Evolutionary conservation across 1,284 basidiomycete genomes (phyloP), one percentile per base, ranked within the genome.

Genomic region (Cerrena zonata): DNA sequence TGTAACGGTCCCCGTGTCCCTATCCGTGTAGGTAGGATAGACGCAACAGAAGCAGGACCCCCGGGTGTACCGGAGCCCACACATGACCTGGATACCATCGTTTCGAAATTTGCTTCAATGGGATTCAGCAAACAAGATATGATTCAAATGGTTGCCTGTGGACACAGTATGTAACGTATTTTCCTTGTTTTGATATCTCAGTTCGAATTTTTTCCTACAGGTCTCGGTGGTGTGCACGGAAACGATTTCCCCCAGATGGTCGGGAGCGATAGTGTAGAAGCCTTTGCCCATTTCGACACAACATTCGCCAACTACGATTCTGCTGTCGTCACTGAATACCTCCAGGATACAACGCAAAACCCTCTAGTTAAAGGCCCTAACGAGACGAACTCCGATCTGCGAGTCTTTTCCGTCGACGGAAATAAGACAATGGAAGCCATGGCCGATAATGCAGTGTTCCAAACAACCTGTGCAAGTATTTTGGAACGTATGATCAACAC

Each of bases 11-110:
- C 63, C 1, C 12, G 40, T 13, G 51, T 66, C 18, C 56, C 57
- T 21, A 55, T 59, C 36, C 58, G 61, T 12, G 61, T 53, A 12
- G 65, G 65, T 0, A 58, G 64, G 7, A 37, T 63, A 2, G 63
- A 65, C 27, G 63, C 65, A 4, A 61, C 53, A 1, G 54, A 45
- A 36, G 56, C 56, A 0, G 58, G 57, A 5, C 19, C 41, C 5
- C 55, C 56, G 15, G 65, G 65, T 26, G 65, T 66, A 2, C 65
- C 65, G 0, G 54, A 65, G 24, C 63, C 64, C 2, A 53, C 60
- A 30, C 56, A 61, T 11, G 50, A 48, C 19, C 45, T 64, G 5
- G 51, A 52, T 3, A 50, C 49, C 60, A 60, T 19, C 50, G 57
- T 13, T 46, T 48, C 2, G 43, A 54, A n/a, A n/a, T 66, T 66